Percentiles rank a stretch among this genome's conserved stretches.
Evolutionary conservation across 352 stramenopile genomes (phyloP).

Genomic region (Phytophthora meadii): DNA sequence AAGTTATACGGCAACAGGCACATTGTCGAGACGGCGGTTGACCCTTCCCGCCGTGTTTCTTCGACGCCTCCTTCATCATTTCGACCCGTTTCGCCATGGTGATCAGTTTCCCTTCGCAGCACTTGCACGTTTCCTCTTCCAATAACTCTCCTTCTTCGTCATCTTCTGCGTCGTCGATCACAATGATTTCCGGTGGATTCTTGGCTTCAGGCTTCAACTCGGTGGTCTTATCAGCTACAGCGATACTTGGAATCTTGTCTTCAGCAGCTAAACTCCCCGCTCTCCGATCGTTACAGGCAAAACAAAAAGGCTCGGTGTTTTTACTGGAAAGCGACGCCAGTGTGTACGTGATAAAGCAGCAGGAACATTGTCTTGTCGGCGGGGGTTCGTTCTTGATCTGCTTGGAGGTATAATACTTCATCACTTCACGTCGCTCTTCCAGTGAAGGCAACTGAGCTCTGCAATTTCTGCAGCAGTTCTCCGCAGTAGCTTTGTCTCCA

Average conservation of each 20-base stretch:
- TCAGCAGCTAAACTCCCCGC: neutral
- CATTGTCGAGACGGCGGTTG: conserved; percentile 20
- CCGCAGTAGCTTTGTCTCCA: neutral
- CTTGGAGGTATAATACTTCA: conserved; percentile 1
- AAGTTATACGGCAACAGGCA: conserved; percentile 34
- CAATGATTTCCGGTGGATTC: conserved; percentile 8
- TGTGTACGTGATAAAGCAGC: conserved; percentile 15
- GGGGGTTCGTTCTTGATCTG: conserved; percentile 3
- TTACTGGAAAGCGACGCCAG: conserved; percentile 8
- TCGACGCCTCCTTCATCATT: conserved; percentile 16
- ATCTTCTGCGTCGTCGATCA: conserved; percentile 4
- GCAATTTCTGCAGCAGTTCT: conserved; percentile 18
- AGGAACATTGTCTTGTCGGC: conserved; percentile 11
- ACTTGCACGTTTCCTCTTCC: conserved; percentile 16
- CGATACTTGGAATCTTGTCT: neutral
- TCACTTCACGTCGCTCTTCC: conserved; percentile 1
- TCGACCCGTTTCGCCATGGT: neutral
- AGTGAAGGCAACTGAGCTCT: conserved; percentile 3
- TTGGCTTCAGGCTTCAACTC: neutral
- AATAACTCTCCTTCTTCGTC: conserved; percentile 22
- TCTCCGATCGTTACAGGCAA: neutral
- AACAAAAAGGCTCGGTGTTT: conserved; percentile 8
- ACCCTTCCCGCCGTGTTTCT: conserved; percentile 4
- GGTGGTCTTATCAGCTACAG: neutral
- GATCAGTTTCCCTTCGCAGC: conserved; percentile 11